A percentile compares a stretch with the other conserved stretches of the same genome.
Evolutionary conservation across 257 asterid genomes (phyloP).

Genomic region (Primulina huaijiensis): DNA sequence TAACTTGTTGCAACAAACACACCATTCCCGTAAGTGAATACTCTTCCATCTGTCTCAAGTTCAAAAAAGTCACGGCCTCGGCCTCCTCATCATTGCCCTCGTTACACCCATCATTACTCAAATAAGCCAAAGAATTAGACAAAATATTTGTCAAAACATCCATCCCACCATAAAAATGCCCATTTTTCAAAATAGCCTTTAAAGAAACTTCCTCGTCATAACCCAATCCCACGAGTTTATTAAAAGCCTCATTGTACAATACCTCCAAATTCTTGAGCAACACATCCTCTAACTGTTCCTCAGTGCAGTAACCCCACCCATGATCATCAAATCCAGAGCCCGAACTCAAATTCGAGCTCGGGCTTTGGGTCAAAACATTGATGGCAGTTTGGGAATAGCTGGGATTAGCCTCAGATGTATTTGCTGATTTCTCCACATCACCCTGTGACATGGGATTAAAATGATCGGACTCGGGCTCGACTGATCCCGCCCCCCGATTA

Average conservation of each 20-base stretch:
- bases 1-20: conserved; percentile 75
- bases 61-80: conserved; percentile 40
- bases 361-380: conserved; percentile 27
- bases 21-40: conserved; percentile 86
- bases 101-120: conserved; percentile 39
- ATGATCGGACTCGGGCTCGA: conserved; percentile 56
- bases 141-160: conserved; percentile 76
- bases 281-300: conserved; percentile 69
- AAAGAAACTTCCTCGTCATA: conserved; percentile 67
- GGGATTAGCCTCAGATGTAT: conserved; percentile 21
- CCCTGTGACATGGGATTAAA: conserved; percentile 24
- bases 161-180: conserved; percentile 84
- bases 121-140: conserved; percentile 69
- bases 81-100: conserved; percentile 38
- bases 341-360: conserved; percentile 15
- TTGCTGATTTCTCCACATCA: conserved; percentile 32
- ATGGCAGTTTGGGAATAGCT: conserved; percentile 34
- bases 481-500: conserved; percentile 71
- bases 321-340: conserved; percentile 41
- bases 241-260: conserved; percentile 58
- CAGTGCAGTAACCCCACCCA: conserved; percentile 68
- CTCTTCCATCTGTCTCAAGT: conserved; percentile 79
- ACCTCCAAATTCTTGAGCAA: conserved; percentile 60
- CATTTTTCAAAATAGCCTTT: conserved; percentile 70
- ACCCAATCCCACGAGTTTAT: conserved; percentile 59